Base-by-base conservation (phyloP, 805 yeast genomes). In the Pichia insulana region DNA sequence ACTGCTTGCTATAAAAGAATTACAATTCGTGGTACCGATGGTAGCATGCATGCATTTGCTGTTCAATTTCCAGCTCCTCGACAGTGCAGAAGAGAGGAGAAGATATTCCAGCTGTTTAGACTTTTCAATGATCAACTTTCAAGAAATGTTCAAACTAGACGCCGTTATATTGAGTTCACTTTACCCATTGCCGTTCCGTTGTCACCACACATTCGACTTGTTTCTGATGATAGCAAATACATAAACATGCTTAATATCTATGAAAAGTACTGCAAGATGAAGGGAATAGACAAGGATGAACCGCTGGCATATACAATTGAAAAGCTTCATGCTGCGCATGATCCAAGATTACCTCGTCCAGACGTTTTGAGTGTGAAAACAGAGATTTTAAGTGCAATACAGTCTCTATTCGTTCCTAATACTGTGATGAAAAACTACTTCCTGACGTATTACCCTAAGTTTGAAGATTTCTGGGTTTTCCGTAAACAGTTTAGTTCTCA, bases 51-150 rank as follows among this genome's bases (percentile, higher is more conserved):
- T 63, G 78, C 90, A 37, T 94, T 92, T 69, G 94, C 96, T 0
- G 94, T 92, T 17, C 98, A 92, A 66, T 88, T 84, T 61, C 98
- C 99, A 7, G 95, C 97, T 13, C 96, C 96, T 11, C 79, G 99
- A 52, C 96, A 90, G 55, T 86, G 96, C 53, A 82, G 98, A 58
- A 78, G 98, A 41, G 99, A 92, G 58, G 99, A 92, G 57, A 74
- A 96, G 41, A 80, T 92, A 44, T 83, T 87, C 70, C 98, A 92
- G 60, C 64, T 92, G 49, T 89, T 88, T 70, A 75, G 96, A 50
- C 77, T 92, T 37, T 79, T 94, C 65, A 89, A 88, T 59, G 86
- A 84, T 48, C 79, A 84, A 2, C 65, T 94, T 42, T 68, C 80
- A 0, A 78, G 82, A 52, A 83, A 84, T 55, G 95, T 86, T 27